phyloP scores from a whole-genome alignment of 495 filamentous ascomycete genomes.

The Penicillium robsamsonii region DNA sequence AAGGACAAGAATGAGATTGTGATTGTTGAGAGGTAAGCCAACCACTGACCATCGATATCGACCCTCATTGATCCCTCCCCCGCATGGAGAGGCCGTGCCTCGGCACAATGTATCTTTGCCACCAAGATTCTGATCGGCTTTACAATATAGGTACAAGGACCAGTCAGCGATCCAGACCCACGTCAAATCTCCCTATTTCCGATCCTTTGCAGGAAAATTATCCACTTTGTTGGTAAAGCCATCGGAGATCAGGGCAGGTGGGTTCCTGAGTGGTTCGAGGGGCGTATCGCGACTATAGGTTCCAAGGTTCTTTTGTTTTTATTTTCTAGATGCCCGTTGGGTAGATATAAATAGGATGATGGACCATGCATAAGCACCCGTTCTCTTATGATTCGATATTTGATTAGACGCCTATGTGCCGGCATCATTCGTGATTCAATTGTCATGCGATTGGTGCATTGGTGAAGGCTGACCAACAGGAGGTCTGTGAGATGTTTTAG shows the following conservation, averaged over 20 bases:
- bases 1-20: conserved; percentile 32
- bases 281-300: conserved; percentile 28
- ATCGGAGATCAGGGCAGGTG: conserved; percentile 27
- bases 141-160: conserved; percentile 29
- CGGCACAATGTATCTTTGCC: too few relatives aligned
- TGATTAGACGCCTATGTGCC: conserved; percentile 12
- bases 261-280: conserved; percentile 20
- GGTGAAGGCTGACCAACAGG: conserved; percentile 1
- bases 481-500: conserved; percentile 5
- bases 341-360: conserved; percentile 17
- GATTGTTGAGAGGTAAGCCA: conserved; percentile 33
- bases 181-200: conserved; percentile 28
- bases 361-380: background rate
- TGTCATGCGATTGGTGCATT: conserved; percentile 28
- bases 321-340: background rate
- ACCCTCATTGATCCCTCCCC: background rate
- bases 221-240: conserved; percentile 26
- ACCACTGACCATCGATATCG: background rate
- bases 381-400: conserved; percentile 5
- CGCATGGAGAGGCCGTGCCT: conserved; percentile 14
- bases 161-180: conserved; percentile 30
- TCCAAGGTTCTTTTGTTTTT: background rate
- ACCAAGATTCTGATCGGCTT: conserved; percentile 1
- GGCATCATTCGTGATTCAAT: conserved; percentile 19
- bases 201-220: conserved; percentile 26